Percentiles rank a stretch among this genome's conserved stretches.
Evolutionary conservation across 176 grass and related monocot species (phyloP).

Genomic region (Carex littledalei): DNA sequence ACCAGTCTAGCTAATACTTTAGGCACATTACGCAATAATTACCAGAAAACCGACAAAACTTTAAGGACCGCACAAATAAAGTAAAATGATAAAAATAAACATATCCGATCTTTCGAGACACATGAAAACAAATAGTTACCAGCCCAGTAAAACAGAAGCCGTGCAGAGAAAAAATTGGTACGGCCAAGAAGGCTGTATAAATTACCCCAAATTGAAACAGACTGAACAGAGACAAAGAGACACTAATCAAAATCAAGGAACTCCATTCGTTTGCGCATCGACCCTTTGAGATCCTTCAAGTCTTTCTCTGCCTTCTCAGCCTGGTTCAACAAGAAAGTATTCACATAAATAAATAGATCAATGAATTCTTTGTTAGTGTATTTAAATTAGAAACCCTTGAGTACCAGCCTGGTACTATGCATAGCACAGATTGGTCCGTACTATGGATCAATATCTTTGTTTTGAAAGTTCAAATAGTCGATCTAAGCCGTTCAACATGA

Average conservation of each 20-base stretch:
- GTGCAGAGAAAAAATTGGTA: conserved; percentile 30
- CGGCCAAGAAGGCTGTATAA: conserved; percentile 30
- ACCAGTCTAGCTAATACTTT: background rate
- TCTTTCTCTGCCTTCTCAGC: conserved; percentile 90
- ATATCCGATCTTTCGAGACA: background rate
- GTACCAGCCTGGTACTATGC: no score
- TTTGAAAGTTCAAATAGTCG: no score
- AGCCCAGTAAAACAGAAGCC: conserved; percentile 41
- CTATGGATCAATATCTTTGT: no score
- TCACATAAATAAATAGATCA: background rate
- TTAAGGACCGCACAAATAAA: background rate
- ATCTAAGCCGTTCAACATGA: no score
- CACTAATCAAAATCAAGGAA: conserved; percentile 88
- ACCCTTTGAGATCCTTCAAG: conserved; percentile 85
- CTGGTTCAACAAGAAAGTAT: conserved; percentile 27
- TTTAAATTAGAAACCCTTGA: background rate
- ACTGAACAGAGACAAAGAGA: conserved; percentile 3
- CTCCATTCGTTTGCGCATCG: conserved; percentile 97
- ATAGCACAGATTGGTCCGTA: no score
- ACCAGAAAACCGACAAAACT: conserved; percentile 5
- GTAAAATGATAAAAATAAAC: background rate
- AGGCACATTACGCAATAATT: background rate
- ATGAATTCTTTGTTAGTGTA: background rate
- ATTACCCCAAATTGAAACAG: conserved; percentile 3
- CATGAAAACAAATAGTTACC: conserved; percentile 13